Base-by-base conservation (phyloP, 495 filamentous ascomycete species). In the Niebla homalea region DNA sequence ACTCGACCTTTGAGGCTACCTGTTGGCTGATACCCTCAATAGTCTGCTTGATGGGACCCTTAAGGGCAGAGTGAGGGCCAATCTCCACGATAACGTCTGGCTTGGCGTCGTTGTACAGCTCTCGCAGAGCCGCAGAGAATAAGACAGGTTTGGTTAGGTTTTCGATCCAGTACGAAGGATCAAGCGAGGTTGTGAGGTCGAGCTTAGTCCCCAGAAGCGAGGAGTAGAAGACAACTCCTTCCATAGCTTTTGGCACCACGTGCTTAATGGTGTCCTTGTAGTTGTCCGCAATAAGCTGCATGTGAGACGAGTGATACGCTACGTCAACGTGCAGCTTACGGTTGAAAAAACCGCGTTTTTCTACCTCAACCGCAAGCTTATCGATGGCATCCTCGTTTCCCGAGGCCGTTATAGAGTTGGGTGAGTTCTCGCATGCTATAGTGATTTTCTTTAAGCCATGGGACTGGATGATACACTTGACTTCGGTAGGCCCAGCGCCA, bases 11-110 rank as follows among this genome's bases (percentile, higher is more conserved):
- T 0, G 49, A 11, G 3, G 16, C n/a, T 16, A 35, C 4, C 12
- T 12, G 5, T 6, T 16, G 5, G 11, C 18, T 21, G 18, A 21
- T 7, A 10, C 12, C 46, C n/a, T n/a, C n/a, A 5, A 57, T 36
- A 1, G 23, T 51, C 14, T 54, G 41, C 14, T 39, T 37, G 12
- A 64, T 63, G 7, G 77, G 73, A 0, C 70, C 67, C 44, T 67
- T 73, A 2, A 82, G 62, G 14, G 71, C 66, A 4, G 74, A 66
- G 48, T 80, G 78, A 0, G 79, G 78, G 1, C 78, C 78, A 38
- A 81, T 48, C 48, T 83, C 79, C 15, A 83, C 5, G 19, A 54
- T 19, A 12, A 23, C 12, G 26, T 23, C 19, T 3, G 25, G 26
- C 3, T 20, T 36, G 7, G 23, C 15, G 1, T 29, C 26, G 0